Evolutionary conservation across 1,284 basidiomycete species (phyloP).

Genomic region (Trichosporon sp.): DNA sequence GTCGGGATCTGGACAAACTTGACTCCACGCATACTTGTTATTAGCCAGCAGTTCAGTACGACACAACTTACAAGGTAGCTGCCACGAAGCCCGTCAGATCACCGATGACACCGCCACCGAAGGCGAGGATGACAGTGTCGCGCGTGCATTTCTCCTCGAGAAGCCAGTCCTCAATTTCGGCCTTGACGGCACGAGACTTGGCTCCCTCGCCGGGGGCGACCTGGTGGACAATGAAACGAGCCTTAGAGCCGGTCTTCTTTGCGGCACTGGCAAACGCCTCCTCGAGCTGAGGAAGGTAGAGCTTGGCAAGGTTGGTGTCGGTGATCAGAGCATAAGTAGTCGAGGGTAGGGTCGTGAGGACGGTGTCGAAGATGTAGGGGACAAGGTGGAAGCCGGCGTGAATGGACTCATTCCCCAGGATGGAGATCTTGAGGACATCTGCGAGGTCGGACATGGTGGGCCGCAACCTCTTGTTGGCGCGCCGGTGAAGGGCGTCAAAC

Average conservation of each 20-base stretch:
- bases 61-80: constrained; percentile 77
- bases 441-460: constrained; percentile 30
- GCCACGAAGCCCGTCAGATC: constrained; percentile 95
- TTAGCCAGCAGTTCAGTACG: constrained; percentile 4
- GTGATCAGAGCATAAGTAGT: constrained; percentile 91
- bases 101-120: constrained; percentile 95
- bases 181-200: constrained; percentile 88
- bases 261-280: constrained; percentile 59
- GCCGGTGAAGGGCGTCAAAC: neutral
- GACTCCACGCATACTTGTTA: constrained; percentile 71
- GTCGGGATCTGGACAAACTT: constrained; percentile 95
- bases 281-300: constrained; percentile 67
- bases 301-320: constrained; percentile 77
- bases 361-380: constrained; percentile 75
- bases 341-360: constrained; percentile 67
- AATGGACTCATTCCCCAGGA: constrained; percentile 80
- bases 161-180: constrained; percentile 89
- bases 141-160: constrained; percentile 82
- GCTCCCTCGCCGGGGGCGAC: constrained; percentile 87
- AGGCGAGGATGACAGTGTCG: constrained; percentile 86
- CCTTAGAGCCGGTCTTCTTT: constrained; percentile 40
- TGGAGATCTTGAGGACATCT: constrained; percentile 60
- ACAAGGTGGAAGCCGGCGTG: constrained; percentile 87
- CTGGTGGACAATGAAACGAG: constrained; percentile 72
- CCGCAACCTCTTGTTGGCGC: constrained; percentile 2